phyloP scores from a whole-genome alignment of 2,329 filamentous ascomycete genomes.

The Penicillium hordei region DNA sequence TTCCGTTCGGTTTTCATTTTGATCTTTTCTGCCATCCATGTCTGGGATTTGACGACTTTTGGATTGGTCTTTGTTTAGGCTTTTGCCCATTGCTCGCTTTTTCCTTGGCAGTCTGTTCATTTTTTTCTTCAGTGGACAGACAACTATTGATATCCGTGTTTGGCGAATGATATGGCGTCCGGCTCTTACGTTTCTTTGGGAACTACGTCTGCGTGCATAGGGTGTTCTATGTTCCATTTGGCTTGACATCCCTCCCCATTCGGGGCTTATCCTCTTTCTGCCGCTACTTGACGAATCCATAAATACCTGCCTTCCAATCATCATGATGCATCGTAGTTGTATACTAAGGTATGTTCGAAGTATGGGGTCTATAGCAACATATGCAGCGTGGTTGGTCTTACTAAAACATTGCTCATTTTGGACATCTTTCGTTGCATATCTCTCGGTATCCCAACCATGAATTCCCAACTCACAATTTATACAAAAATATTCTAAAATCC shows the following conservation, averaged over 20 bases:
- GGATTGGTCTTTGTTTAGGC: conserved; percentile 18
- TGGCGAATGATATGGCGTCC: conserved; percentile 36
- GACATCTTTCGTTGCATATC: not conserved
- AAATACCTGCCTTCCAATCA: conserved; percentile 15
- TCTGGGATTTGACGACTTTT: conserved; percentile 23
- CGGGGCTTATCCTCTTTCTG: conserved; percentile 19
- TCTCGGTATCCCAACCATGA: not conserved
- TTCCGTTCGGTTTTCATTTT: conserved; percentile 10
- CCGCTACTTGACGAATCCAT: conserved; percentile 28
- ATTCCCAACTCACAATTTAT: not conserved
- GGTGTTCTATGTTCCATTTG: conserved; percentile 15
- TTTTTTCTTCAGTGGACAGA: conserved; percentile 5
- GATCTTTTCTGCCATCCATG: conserved; percentile 15
- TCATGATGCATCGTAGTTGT: conserved; percentile 5
- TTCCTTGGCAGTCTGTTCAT: conserved; percentile 14
- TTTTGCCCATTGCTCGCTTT: conserved; percentile 14
- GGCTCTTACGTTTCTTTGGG: conserved; percentile 27
- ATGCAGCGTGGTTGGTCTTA: not conserved
- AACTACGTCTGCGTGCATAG: conserved; percentile 26
- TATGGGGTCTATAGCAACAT: not conserved
- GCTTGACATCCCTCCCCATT: conserved; percentile 16
- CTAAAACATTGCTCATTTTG: not conserved
- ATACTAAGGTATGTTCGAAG: not conserved
- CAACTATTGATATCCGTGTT: conserved; percentile 39
- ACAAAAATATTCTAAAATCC: not conserved